phyloP scores from a whole-genome alignment of 2,329 filamentous ascomycete genomes.

The Sporothrix protearum region DNA sequence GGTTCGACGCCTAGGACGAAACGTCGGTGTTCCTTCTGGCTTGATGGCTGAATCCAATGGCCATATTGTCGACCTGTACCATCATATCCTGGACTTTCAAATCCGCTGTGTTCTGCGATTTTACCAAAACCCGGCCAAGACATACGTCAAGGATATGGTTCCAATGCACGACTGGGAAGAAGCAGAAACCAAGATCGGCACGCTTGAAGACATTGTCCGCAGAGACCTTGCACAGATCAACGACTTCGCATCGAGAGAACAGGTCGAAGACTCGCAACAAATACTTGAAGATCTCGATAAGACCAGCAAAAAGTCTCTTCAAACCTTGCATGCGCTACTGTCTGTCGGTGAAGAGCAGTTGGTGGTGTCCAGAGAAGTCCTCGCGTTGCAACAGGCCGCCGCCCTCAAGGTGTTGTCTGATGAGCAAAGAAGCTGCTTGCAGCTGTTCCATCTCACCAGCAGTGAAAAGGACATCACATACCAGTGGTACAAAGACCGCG shows the following conservation, averaged over 20 bases:
- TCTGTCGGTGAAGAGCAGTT: neutral
- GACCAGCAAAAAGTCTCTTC: neutral
- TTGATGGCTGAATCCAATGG: conserved; percentile 22
- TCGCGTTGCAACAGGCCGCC: neutral
- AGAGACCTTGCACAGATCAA: conserved; percentile 19
- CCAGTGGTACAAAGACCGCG: conserved; percentile 35
- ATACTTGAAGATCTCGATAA: conserved; percentile 18
- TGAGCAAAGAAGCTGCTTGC: neutral
- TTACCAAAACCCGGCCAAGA: conserved; percentile 27
- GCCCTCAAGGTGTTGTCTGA: neutral
- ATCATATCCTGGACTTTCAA: conserved; percentile 38
- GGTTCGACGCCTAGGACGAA: conserved; percentile 25
- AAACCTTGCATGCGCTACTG: neutral
- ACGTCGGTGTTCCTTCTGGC: neutral
- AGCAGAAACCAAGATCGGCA: conserved; percentile 23
- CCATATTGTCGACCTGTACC: conserved; percentile 34
- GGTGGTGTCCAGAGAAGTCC: neutral
- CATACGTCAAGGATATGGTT: conserved; percentile 26
- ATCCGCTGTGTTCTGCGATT: conserved; percentile 36
- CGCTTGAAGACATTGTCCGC: conserved; percentile 1
- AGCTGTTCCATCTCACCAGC: neutral
- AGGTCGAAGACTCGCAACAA: neutral
- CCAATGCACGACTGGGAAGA: conserved; percentile 28
- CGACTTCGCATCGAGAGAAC: neutral
- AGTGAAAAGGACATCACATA: conserved; percentile 29